Evolutionary conservation across 768 basidiomycete species (phyloP).

Genomic region (Boletellus sp.): DNA sequence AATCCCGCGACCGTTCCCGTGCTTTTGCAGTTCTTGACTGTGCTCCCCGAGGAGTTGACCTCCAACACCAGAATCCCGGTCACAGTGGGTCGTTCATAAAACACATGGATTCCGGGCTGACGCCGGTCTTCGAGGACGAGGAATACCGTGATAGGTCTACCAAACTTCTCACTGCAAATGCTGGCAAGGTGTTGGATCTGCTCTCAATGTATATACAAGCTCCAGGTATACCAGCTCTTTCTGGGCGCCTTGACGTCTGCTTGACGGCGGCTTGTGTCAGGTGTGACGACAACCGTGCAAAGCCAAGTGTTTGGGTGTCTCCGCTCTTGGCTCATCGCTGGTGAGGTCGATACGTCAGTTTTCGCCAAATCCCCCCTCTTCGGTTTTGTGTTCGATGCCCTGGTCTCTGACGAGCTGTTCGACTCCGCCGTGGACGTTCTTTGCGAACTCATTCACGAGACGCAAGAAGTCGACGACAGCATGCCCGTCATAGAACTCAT

Average conservation of each 20-base stretch:
- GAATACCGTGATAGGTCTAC: slow-evolving; percentile 64
- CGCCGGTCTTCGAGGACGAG: slow-evolving; percentile 51
- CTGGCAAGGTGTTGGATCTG: slow-evolving; percentile 69
- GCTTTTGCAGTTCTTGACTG: slow-evolving; percentile 83
- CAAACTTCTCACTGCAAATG: slow-evolving; percentile 62
- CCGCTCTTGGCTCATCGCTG: slow-evolving; percentile 82
- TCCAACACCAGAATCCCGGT: slow-evolving; percentile 85
- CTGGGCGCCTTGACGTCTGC: neutral
- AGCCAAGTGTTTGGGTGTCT: slow-evolving; percentile 80
- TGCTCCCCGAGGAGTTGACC: slow-evolving; percentile 86
- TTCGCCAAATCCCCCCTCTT: slow-evolving; percentile 80
- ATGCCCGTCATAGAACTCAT: slow-evolving; percentile 85
- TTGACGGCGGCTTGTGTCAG: slow-evolving; percentile 41
- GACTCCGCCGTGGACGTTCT: slow-evolving; percentile 89
- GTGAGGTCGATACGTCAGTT: slow-evolving; percentile 65
- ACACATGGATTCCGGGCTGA: slow-evolving; percentile 8
- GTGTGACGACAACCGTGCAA: slow-evolving; percentile 77
- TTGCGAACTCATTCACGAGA: slow-evolving; percentile 95
- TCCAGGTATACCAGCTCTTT: slow-evolving; percentile 51
- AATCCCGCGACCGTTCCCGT: slow-evolving; percentile 81
- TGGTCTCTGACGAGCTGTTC: slow-evolving; percentile 83
- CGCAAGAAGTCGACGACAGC: slow-evolving; percentile 94
- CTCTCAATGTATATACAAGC: slow-evolving; percentile 88
- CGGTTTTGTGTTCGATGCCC: slow-evolving; percentile 76
- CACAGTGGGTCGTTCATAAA: slow-evolving; percentile 55